Base-by-base conservation (phyloP, 495 filamentous ascomycete genomes). In the Stereocaulon alpinum region DNA sequence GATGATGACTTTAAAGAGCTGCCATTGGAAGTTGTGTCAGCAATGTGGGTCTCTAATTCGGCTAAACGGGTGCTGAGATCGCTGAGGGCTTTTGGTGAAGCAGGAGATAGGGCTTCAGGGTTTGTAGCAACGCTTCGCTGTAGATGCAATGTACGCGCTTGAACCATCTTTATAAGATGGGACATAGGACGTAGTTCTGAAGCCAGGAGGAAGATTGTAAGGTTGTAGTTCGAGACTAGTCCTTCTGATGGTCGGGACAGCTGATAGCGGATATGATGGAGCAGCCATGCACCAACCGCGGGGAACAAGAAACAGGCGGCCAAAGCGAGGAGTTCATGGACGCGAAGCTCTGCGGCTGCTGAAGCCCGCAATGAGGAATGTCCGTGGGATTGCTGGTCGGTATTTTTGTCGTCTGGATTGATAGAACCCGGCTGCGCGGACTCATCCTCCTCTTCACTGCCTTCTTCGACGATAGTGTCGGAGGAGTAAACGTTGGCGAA, bases 201-300 rank as follows among this genome's bases (percentile, higher is more conserved):
- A 12, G 88, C 91, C 9, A 96, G 78, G 12, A 96, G 74, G 71
- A 96, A 97, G 61, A 97, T 88, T n/a, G 86, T 90, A 53, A 98
- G 78, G 70, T 96, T 95, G 71, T 89, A 93, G 67, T 93, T 86
- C 3, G 89, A 94, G 17, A 96, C 86, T 15, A 95, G 75, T 3
- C 89, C 87, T 69, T 93, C 90, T 0, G 88, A 89, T 0, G 87
- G 91, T 17, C 86, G 79, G 2, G 86, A 90, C 10, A 97, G 81
- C 47, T 88, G 85, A 22, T 73, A 75, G 15, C 91, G 80, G 50
- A 94, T 85, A 1, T 75, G 73, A 67, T 94, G 88, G 4, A 96
- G 76, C 22, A 96, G 75, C 73, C 82, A 91, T 48, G 90, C 86
- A 18, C 87, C 88, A 3, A 90, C 69, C 3, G 88, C 55, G 0